phyloP scores from a whole-genome alignment of 129 eudicot genomes.

The Oenanthe sinensis region DNA sequence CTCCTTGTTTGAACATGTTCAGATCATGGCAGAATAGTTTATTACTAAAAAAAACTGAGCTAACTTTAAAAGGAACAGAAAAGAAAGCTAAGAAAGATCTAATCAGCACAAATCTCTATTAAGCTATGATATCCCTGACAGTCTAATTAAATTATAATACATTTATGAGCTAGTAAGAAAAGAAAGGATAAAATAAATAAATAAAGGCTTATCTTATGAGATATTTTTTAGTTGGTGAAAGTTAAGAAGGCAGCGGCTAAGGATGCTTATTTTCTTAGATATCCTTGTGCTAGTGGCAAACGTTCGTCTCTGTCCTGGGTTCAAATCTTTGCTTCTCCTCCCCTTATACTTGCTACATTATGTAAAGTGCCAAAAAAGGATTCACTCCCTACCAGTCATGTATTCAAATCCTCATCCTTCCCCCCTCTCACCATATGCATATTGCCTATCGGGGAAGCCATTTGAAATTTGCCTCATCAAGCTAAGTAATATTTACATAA shows the following conservation, averaged over 20 bases:
- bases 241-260: too few species aligned
- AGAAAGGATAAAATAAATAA: background rate
- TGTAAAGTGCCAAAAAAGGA: background rate
- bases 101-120: background rate
- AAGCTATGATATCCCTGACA: background rate
- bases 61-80: background rate
- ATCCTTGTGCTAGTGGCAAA: too few species aligned
- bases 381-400: background rate
- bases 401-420: background rate
- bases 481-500: background rate
- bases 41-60: background rate
- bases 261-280: background rate
- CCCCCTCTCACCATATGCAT: too few species aligned
- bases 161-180: background rate
- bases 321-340: background rate
- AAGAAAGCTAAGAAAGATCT: background rate
- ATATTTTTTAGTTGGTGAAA: too few species aligned
- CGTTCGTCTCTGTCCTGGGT: background rate
- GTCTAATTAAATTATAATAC: background rate
- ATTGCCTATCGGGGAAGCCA: background rate
- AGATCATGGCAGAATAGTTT: background rate
- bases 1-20: background rate
- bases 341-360: background rate
- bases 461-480: background rate
- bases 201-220: background rate